phyloP scores from a whole-genome alignment of 2,329 filamentous ascomycete species.

The Ophiostoma pallidulum region DNA sequence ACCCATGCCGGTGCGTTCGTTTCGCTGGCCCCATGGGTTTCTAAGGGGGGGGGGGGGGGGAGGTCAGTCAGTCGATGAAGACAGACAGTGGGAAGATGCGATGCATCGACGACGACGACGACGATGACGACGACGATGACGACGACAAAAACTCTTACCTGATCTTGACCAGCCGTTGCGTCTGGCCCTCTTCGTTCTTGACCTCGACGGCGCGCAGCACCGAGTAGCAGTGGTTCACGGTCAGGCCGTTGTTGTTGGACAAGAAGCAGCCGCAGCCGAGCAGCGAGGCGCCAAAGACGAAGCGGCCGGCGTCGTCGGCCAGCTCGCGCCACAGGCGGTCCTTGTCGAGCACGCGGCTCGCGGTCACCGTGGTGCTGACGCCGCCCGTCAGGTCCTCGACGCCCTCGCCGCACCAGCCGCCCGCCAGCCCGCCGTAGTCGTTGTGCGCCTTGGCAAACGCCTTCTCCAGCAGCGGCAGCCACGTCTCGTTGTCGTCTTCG shows the following conservation, averaged over 20 bases:
- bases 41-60: too few relatives aligned
- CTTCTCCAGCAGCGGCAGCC: slow-evolving; percentile 65
- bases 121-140: too few relatives aligned
- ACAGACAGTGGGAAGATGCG: too few relatives aligned
- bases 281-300: slow-evolving; percentile 43
- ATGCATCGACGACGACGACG: too few relatives aligned
- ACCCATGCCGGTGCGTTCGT: slow-evolving; percentile 24
- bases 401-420: slow-evolving; percentile 50
- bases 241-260: slow-evolving; percentile 12
- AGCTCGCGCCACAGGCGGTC: slow-evolving; percentile 63
- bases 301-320: slow-evolving; percentile 51
- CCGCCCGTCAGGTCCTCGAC: slow-evolving; percentile 45
- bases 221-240: slow-evolving; percentile 41
- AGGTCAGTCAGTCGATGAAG: too few relatives aligned
- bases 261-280: slow-evolving; percentile 16
- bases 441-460: slow-evolving; percentile 70
- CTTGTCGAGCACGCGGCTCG: slow-evolving; percentile 53
- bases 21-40: slow-evolving; percentile 62
- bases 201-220: slow-evolving; percentile 39
- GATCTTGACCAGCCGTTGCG: slow-evolving; percentile 32
- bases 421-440: slow-evolving; percentile 58
- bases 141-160: too few relatives aligned
- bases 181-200: slow-evolving; percentile 30
- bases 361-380: slow-evolving; percentile 45
- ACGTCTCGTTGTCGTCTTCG: slow-evolving; percentile 60